Evolutionary conservation across 2,329 filamentous ascomycete species (phyloP).

Genomic region (Cordyceps cicadae): DNA sequence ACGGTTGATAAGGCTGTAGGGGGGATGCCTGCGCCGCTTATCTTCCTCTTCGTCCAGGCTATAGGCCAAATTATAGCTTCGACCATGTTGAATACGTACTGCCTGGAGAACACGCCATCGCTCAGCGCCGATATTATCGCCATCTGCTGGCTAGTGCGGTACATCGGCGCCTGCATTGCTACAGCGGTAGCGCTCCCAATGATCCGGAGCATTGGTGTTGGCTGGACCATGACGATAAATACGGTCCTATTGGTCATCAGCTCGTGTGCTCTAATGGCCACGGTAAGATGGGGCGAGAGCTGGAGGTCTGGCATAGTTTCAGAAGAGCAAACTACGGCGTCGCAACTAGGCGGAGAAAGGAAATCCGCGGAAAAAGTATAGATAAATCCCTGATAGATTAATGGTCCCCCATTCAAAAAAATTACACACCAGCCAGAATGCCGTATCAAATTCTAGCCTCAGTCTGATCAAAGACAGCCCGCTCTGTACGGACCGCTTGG

Average conservation of each 20-base stretch:
- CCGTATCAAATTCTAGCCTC: neutral
- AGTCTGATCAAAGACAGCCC: neutral
- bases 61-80: slow-evolving; percentile 70
- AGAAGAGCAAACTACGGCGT: neutral
- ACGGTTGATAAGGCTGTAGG: slow-evolving; percentile 40
- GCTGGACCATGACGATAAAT: slow-evolving; percentile 69
- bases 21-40: slow-evolving; percentile 53
- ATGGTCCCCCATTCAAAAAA: no score
- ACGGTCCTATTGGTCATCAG: slow-evolving; percentile 29
- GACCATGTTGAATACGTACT: slow-evolving; percentile 70
- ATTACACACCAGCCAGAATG: no score
- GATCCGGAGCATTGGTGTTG: slow-evolving; percentile 66
- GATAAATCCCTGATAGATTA: neutral
- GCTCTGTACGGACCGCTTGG: neutral
- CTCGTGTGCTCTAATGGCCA: slow-evolving; percentile 27
- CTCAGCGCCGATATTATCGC: slow-evolving; percentile 66
- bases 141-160: slow-evolving; percentile 72
- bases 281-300: slow-evolving; percentile 30
- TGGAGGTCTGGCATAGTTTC: slow-evolving; percentile 32
- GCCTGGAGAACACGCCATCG: slow-evolving; percentile 67
- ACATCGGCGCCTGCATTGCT: slow-evolving; percentile 63
- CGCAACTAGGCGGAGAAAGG: neutral
- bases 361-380: neutral
- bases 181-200: slow-evolving; percentile 67
- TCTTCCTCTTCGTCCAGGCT: slow-evolving; percentile 68